A percentile compares a stretch with the other conserved stretches of the same genome.
Conservation (phyloP, 148 eudicot species). For the Chenopodium quinoa region DNA sequence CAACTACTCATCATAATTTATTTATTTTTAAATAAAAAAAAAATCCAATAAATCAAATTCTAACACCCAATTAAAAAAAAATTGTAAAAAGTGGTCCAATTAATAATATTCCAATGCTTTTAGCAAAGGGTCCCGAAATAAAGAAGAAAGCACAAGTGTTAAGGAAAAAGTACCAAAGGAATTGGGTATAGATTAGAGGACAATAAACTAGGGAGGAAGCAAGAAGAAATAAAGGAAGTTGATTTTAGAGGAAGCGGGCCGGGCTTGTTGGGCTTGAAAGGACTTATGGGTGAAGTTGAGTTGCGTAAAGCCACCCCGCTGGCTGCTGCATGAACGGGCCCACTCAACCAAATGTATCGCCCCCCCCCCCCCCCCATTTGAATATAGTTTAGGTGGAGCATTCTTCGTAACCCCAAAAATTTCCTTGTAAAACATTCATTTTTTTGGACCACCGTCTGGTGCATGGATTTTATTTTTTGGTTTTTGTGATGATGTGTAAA, state of each 20-base stretch:
- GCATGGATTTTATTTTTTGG: not conserved
- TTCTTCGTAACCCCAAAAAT: not conserved
- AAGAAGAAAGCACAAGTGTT: not conserved
- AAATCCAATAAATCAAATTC: not conserved
- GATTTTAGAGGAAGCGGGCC: not conserved
- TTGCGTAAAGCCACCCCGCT: conserved; percentile 5
- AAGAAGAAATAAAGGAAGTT: not conserved
- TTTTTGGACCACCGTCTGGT: not conserved
- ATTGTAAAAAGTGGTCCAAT: not conserved
- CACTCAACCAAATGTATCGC: not conserved
- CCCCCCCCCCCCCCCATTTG: not conserved
- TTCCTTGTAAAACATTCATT: too few species aligned
- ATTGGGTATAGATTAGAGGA: not conserved
- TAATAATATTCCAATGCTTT: not conserved
- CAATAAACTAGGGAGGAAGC: not conserved
- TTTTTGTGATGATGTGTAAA: too few species aligned
- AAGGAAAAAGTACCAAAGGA: not conserved
- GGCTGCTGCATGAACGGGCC: conserved; percentile 6
- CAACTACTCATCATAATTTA: not conserved
- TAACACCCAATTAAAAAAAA: not conserved
- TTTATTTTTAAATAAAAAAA: too few species aligned
- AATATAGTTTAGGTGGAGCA: not conserved
- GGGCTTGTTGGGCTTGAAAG: not conserved
- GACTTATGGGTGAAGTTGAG: conserved; percentile 5
- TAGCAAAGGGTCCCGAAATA: not conserved